phyloP scores from a whole-genome alignment of 768 basidiomycete species.

The Lactifluus volemus region DNA sequence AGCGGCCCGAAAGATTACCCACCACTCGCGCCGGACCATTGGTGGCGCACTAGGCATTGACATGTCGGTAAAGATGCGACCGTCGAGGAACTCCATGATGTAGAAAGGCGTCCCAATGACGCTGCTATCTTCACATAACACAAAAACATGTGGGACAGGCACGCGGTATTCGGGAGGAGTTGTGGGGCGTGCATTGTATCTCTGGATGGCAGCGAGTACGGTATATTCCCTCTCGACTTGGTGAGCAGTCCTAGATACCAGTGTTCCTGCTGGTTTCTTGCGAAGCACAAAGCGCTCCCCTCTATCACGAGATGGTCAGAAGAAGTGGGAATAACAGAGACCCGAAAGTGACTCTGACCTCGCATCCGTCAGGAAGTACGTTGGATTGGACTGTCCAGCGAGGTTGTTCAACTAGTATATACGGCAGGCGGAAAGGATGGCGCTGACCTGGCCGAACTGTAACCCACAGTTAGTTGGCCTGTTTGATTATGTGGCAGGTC shows the following conservation, averaged over 20 bases:
- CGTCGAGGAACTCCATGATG: conserved; percentile 93
- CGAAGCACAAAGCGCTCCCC: conserved; percentile 75
- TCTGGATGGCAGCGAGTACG: conserved; percentile 68
- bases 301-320: background rate
- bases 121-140: conserved; percentile 67
- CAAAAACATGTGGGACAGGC: conserved; percentile 79
- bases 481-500: background rate
- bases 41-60: conserved; percentile 61
- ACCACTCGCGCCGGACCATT: conserved; percentile 65
- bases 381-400: conserved; percentile 75
- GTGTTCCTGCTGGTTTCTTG: conserved; percentile 83
- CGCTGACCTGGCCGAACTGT: conserved; percentile 79
- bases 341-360: conserved; percentile 34
- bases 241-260: conserved; percentile 88
- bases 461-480: background rate
- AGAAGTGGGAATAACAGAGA: background rate
- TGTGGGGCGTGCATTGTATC: conserved; percentile 50
- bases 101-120: conserved; percentile 91
- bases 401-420: background rate
- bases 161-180: conserved; percentile 47
- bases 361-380: conserved; percentile 83
- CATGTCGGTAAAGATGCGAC: conserved; percentile 86
- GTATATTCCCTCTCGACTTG: conserved; percentile 91
- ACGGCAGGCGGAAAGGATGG: background rate
- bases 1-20: conserved; percentile 21